Evolutionary conservation across 768 basidiomycete genomes (phyloP).

Genomic region (Mycena vitilis): DNA sequence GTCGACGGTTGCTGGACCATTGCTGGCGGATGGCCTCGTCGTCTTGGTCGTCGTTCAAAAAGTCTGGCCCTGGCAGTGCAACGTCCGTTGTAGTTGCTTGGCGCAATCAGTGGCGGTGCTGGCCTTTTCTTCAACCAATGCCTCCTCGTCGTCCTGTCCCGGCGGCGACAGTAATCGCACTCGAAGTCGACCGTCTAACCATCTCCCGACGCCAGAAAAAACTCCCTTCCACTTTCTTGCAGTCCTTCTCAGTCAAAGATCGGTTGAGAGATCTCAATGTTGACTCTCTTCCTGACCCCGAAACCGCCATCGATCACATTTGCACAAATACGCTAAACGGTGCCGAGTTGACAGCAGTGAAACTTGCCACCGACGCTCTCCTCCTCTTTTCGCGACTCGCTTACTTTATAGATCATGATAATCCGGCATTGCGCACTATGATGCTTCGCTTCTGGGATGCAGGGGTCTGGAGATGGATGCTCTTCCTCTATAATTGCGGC

Average conservation of each 20-base stretch:
- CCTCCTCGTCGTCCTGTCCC: constrained; percentile 9
- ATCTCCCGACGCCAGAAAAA: constrained; percentile 19
- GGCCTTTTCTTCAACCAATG: background rate
- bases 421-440: constrained; percentile 24
- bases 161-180: constrained; percentile 19
- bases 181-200: constrained; percentile 23
- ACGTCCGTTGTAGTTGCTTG: no score
- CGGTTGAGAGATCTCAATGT: constrained; percentile 18
- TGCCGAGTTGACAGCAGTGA: constrained; percentile 12
- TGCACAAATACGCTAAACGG: constrained; percentile 12
- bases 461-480: constrained; percentile 33
- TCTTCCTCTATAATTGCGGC: constrained; percentile 30
- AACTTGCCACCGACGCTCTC: constrained; percentile 23
- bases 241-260: constrained; percentile 22
- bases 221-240: constrained; percentile 27
- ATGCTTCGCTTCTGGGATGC: constrained; percentile 25
- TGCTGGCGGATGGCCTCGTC: no score
- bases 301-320: constrained; percentile 22
- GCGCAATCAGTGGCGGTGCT: no score
- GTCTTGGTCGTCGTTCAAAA: no score
- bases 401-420: constrained; percentile 27
- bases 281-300: constrained; percentile 17
- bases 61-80: no score
- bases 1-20: no score
- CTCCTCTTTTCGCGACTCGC: constrained; percentile 31